A percentile compares a stretch with the other conserved stretches of the same genome.
Evolutionary conservation across 2,329 filamentous ascomycete species (phyloP).

Genomic region (Malbranchea zuffiana): DNA sequence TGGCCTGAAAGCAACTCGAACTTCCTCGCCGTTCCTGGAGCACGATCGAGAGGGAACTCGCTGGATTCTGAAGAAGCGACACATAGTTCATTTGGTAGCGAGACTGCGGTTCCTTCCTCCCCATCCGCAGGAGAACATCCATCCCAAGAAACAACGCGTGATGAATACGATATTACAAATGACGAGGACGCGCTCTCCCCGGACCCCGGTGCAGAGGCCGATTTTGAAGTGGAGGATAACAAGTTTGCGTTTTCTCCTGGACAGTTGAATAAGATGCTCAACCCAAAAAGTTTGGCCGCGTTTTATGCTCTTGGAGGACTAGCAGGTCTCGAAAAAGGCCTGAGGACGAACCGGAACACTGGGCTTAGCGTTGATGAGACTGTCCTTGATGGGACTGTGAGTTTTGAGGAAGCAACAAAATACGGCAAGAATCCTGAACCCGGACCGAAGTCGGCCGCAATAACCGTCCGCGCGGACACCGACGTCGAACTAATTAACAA

Average conservation of each 20-base stretch:
- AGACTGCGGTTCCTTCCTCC: constrained; percentile 41
- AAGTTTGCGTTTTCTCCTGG: constrained; percentile 64
- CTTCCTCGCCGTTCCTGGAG: constrained; percentile 53
- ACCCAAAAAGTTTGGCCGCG: constrained; percentile 65
- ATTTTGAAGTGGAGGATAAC: constrained; percentile 57
- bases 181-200: constrained; percentile 54
- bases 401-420: constrained; percentile 53
- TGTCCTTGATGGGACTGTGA: constrained; percentile 50
- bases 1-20: constrained; percentile 43
- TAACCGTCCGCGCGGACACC: constrained; percentile 13
- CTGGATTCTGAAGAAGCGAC: constrained; percentile 51
- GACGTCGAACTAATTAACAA: constrained; percentile 14
- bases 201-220: constrained; percentile 59
- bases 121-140: constrained; percentile 33
- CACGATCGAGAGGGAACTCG: constrained; percentile 54
- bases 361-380: constrained; percentile 63
- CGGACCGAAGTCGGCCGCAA: constrained; percentile 12
- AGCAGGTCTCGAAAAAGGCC: constrained; percentile 59
- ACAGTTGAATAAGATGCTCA: constrained; percentile 64
- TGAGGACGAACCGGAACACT: constrained; percentile 52
- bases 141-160: constrained; percentile 32
- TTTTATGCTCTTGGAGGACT: constrained; percentile 67
- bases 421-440: constrained; percentile 13
- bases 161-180: constrained; percentile 42
- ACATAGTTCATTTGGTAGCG: constrained; percentile 43